phyloP scores from a whole-genome alignment of 2,329 filamentous ascomycete genomes.

The Stemphylium beticola region DNA sequence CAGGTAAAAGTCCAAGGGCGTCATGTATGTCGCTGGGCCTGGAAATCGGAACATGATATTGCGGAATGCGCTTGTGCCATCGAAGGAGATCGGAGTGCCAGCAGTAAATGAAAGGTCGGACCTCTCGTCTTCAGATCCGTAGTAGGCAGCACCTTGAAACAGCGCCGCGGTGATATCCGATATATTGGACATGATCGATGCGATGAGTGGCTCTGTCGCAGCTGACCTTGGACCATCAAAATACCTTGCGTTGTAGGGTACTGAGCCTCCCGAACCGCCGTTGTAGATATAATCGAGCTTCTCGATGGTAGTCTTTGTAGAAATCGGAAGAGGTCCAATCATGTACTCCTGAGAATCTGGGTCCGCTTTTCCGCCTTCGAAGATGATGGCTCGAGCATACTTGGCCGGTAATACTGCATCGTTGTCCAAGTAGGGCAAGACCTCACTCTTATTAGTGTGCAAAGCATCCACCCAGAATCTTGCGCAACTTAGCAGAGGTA shows the following conservation, averaged over 20 bases:
- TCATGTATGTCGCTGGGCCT: constrained; percentile 49
- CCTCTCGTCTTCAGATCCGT: constrained; percentile 25
- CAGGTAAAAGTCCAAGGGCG: constrained; percentile 56
- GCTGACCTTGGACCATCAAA: constrained; percentile 27
- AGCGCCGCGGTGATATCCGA: constrained; percentile 54
- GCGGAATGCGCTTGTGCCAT: constrained; percentile 50
- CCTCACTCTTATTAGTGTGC: constrained; percentile 57
- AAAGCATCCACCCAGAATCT: constrained; percentile 56
- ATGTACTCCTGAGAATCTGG: constrained; percentile 58
- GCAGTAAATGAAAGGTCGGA: constrained; percentile 32
- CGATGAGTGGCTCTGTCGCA: constrained; percentile 48
- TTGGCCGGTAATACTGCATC: constrained; percentile 44
- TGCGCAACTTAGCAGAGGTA: neutral
- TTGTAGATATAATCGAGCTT: constrained; percentile 40
- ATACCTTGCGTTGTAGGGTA: constrained; percentile 36
- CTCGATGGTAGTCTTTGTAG: constrained; percentile 31
- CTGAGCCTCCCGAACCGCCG: constrained; percentile 45
- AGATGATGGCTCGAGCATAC: constrained; percentile 57
- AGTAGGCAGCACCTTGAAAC: constrained; percentile 38
- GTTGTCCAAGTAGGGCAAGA: constrained; percentile 54
- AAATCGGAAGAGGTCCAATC: constrained; percentile 55
- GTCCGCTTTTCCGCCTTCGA: constrained; percentile 51
- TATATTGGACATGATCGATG: constrained; percentile 53
- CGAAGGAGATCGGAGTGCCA: constrained; percentile 45
- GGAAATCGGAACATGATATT: constrained; percentile 54